These are phyloP conservation scores for Tulasnella sp. DNA, from an alignment of 768 basidiomycete species.

Conservation along the genomic window DNA sequence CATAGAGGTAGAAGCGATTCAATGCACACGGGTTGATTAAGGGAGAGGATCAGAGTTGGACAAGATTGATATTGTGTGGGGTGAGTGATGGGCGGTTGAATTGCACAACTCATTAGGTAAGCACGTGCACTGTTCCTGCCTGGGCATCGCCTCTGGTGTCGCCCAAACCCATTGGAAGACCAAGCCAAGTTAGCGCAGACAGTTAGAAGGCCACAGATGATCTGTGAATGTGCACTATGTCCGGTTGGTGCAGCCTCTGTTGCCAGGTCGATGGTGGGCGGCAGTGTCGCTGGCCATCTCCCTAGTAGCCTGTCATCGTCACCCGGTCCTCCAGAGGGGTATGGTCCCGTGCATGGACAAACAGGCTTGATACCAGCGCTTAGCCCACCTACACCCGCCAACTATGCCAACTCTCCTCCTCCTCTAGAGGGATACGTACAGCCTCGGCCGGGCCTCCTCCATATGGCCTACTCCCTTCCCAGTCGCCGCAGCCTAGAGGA, in stretches of 20 bases:
- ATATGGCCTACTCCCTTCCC: neutral
- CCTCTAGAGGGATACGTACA: neutral
- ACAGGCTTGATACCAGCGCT: neutral
- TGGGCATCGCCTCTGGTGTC: no score
- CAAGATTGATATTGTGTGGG: no score
- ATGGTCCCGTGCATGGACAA: neutral
- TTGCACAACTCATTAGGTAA: no score
- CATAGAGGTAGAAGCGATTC: no score
- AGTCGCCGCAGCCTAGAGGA: no score
- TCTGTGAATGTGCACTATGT: conserved; percentile 69
- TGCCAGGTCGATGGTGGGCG: neutral
- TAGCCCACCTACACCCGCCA: neutral
- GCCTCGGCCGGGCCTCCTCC: neutral
- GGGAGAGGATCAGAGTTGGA: no score
- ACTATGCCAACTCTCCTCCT: neutral
- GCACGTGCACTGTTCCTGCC: no score
- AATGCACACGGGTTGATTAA: no score
- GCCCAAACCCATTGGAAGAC: no score
- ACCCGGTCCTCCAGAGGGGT: conserved; percentile 28
- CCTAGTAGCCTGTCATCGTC: neutral
- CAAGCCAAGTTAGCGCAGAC: conserved; percentile 32
- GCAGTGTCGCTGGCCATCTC: neutral
- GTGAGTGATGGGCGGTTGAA: no score
- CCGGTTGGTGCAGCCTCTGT: neutral
- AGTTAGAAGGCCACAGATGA: conserved; percentile 74